A percentile compares a stretch with the other conserved stretches of the same genome.
Evolutionary conservation across 768 basidiomycete genomes (phyloP).

Genomic region (Boletus rex-veris): DNA sequence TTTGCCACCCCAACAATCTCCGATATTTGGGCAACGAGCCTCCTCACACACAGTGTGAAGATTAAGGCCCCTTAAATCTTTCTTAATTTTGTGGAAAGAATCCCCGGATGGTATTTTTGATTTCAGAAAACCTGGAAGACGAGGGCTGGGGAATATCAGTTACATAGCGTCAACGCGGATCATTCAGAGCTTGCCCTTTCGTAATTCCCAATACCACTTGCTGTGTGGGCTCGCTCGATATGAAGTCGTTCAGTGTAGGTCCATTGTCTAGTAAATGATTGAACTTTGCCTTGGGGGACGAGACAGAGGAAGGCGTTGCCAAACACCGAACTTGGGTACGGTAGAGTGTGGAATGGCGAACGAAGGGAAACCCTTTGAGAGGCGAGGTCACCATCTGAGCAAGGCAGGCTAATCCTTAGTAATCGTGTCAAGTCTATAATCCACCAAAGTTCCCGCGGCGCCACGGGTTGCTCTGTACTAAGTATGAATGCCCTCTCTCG

Average conservation of each 20-base stretch:
- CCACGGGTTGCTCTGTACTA: not conserved
- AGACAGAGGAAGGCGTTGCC: conserved; percentile 42
- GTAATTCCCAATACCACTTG: conserved; percentile 71
- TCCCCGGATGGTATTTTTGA: conserved; percentile 87
- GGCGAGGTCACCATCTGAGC: conserved; percentile 11
- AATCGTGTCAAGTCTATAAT: not conserved
- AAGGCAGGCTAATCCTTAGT: conserved; percentile 3
- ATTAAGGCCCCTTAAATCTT: conserved; percentile 85
- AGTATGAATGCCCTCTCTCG: conserved; percentile 81
- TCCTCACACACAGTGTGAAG: conserved; percentile 98
- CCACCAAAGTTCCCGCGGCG: conserved; percentile 2
- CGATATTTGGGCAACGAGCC: conserved; percentile 97
- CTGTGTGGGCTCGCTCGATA: conserved; percentile 53
- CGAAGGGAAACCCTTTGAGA: conserved; percentile 9
- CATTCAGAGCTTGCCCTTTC: conserved; percentile 48
- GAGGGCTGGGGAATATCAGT: conserved; percentile 50
- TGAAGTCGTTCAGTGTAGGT: conserved; percentile 78
- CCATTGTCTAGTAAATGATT: conserved; percentile 55
- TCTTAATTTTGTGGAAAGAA: conserved; percentile 91
- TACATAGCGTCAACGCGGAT: not conserved
- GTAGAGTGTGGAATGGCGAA: conserved; percentile 8
- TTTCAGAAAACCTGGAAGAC: conserved; percentile 84
- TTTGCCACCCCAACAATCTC: conserved; percentile 98
- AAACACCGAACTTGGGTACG: conserved; percentile 37
- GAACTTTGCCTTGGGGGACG: conserved; percentile 37